phyloP scores from a whole-genome alignment of 2,329 filamentous ascomycete genomes.

The Colletotrichum acutatum region DNA sequence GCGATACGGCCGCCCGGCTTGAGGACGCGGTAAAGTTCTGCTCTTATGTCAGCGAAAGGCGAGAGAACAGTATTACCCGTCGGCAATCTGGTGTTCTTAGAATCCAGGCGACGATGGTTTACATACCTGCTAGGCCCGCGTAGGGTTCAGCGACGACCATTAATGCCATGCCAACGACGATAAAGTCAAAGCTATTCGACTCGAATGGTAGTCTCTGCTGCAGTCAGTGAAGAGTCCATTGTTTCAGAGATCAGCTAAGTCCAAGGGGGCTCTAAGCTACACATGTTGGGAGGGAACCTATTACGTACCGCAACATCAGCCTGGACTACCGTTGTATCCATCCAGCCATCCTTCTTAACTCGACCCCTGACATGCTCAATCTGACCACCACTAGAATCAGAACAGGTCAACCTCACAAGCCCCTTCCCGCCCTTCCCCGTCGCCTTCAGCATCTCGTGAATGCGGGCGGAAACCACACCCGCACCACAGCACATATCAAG shows the following conservation, averaged over 20 bases:
- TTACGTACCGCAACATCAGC: conserved; percentile 4
- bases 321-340: neutral
- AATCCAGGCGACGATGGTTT: rapidly evolving
- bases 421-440: neutral
- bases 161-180: conserved; percentile 2
- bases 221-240: too few relatives aligned
- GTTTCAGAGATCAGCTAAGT: too few relatives aligned
- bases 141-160: conserved; percentile 18
- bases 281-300: too few relatives aligned
- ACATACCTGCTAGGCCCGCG: conserved; percentile 1
- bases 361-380: conserved; percentile 1
- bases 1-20: conserved; percentile 12
- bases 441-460: neutral
- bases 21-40: conserved; percentile 3
- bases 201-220: neutral
- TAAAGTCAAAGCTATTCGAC: conserved; percentile 9
- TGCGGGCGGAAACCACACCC: neutral
- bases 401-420: neutral
- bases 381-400: conserved; percentile 10
- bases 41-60: too few relatives aligned
- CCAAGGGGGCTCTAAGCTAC: neutral
- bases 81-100: too few relatives aligned
- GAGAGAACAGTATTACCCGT: too few relatives aligned
- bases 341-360: conserved; percentile 2
- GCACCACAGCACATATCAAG: conserved; percentile 23